phyloP scores from a whole-genome alignment of 2,329 filamentous ascomycete species.

The Paecilomyces sp. region DNA sequence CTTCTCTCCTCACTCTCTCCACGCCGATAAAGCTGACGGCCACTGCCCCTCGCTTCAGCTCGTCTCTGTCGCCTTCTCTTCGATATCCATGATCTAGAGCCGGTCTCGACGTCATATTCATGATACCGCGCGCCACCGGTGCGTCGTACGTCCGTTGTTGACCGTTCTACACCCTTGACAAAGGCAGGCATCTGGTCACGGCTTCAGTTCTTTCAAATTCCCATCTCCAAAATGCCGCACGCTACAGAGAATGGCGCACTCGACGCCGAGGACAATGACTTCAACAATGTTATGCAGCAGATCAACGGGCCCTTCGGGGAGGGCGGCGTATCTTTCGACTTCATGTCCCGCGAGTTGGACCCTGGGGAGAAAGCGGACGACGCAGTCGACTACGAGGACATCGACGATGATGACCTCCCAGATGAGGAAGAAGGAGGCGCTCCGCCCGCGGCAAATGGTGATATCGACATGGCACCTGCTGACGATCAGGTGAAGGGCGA shows the following conservation, averaged over 20 bases:
- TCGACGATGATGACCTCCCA: constrained; percentile 83
- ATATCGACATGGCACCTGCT: constrained; percentile 57
- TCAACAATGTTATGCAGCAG: constrained; percentile 35
- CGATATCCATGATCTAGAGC: constrained; percentile 2
- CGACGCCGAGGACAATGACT: constrained; percentile 30
- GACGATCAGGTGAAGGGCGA: constrained; percentile 41
- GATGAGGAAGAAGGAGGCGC: constrained; percentile 52
- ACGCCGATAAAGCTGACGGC: constrained; percentile 2
- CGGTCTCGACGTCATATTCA: constrained; percentile 5
- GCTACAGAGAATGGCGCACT: constrained; percentile 21
- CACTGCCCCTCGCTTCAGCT: constrained; percentile 2
- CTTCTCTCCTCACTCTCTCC: constrained; percentile 1
- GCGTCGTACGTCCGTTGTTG: not conserved
- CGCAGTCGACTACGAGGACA: constrained; percentile 84
- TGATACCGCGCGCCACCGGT: not conserved
- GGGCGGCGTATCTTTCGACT: constrained; percentile 29
- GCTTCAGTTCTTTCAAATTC: not conserved
- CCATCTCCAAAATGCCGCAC: constrained; percentile 29
- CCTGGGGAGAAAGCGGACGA: constrained; percentile 77
- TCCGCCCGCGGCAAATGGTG: constrained; percentile 22
- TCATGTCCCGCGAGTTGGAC: constrained; percentile 33
- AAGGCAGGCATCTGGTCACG: not conserved
- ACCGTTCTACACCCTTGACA: not conserved
- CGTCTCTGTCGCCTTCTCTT: not conserved
- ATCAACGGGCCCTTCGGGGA: constrained; percentile 30